These are phyloP conservation scores for Ruellia speciosa DNA, from an alignment of 305 asterid species.

Conservation along the genomic window DNA sequence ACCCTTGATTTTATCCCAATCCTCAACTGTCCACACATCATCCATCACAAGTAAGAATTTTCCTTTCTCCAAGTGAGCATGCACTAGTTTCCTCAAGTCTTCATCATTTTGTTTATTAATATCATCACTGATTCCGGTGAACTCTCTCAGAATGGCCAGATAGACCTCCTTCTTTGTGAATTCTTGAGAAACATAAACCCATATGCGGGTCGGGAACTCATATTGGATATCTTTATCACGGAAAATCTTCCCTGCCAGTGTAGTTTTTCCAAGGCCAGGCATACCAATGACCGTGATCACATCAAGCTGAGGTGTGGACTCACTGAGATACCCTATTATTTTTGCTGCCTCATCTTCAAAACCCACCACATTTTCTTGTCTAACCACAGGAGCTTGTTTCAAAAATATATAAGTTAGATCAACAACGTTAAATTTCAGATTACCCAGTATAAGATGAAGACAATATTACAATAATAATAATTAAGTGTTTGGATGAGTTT, in stretches of 20 bases:
- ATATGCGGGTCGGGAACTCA: constrained; percentile 28
- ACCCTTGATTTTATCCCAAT: constrained; percentile 23
- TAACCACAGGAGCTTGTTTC: constrained; percentile 20
- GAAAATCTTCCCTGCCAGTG: constrained; percentile 25
- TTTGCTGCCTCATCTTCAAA: constrained; percentile 22
- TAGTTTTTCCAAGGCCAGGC: constrained; percentile 38
- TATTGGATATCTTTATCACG: constrained; percentile 13
- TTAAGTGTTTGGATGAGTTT: no score
- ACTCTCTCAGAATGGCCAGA: constrained; percentile 22
- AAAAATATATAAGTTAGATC: not conserved
- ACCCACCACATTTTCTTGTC: constrained; percentile 24
- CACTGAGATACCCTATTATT: constrained; percentile 20
- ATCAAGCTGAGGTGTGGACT: constrained; percentile 20
- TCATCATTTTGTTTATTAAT: constrained; percentile 2
- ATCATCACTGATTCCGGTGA: constrained; percentile 9
- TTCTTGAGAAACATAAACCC: constrained; percentile 30
- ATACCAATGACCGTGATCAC: constrained; percentile 30
- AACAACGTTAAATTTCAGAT: not conserved
- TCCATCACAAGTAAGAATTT: constrained; percentile 30
- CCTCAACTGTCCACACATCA: constrained; percentile 27
- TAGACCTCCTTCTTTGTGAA: constrained; percentile 21
- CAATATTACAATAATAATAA: no score
- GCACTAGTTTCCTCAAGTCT: constrained; percentile 10
- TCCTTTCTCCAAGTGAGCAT: not conserved
- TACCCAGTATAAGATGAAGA: not conserved